A percentile compares a stretch with the other conserved stretches of the same genome.
phyloP scores from a whole-genome alignment of 2,329 filamentous ascomycete genomes.

The Leptographium wingfieldii region DNA sequence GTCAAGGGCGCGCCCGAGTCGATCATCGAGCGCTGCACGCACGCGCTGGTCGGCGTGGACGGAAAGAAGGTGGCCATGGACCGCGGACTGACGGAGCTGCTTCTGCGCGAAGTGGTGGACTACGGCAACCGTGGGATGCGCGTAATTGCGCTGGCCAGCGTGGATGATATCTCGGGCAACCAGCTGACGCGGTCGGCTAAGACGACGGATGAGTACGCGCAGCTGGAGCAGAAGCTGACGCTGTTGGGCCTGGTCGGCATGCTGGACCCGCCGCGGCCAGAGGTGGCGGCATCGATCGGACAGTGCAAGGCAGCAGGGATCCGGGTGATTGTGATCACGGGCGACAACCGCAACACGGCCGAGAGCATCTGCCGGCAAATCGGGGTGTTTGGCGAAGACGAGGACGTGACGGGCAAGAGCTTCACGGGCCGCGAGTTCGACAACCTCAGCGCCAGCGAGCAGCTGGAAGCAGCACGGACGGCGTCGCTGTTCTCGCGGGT shows the following conservation, averaged over 20 bases:
- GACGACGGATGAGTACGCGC: slow-evolving; percentile 68
- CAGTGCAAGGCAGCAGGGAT: slow-evolving; percentile 92
- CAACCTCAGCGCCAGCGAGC: slow-evolving; percentile 61
- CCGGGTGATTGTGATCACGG: slow-evolving; percentile 93
- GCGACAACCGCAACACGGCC: slow-evolving; percentile 94
- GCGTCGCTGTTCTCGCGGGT: slow-evolving; percentile 93
- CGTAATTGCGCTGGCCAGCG: slow-evolving; percentile 81
- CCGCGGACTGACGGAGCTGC: slow-evolving; percentile 52
- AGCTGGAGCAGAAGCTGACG: slow-evolving; percentile 89
- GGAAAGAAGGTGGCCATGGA: slow-evolving; percentile 66
- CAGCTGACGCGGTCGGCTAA: slow-evolving; percentile 63
- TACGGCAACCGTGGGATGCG: slow-evolving; percentile 90
- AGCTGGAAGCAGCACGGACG: slow-evolving; percentile 70
- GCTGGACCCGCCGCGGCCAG: slow-evolving; percentile 89
- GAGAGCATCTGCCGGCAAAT: slow-evolving; percentile 97
- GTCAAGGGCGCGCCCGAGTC: slow-evolving; percentile 96
- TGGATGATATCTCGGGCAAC: slow-evolving; percentile 62
- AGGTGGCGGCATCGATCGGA: slow-evolving; percentile 73
- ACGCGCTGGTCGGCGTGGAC: slow-evolving; percentile 62
- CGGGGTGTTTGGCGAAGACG: slow-evolving; percentile 67
- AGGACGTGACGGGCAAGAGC: slow-evolving; percentile 83
- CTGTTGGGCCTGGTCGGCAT: slow-evolving; percentile 89
- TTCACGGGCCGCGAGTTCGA: slow-evolving; percentile 95
- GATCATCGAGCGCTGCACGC: slow-evolving; percentile 81
- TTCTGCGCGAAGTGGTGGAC: slow-evolving; percentile 70